Conservation (phyloP, 495 filamentous ascomycete genomes). For the Lepraria neglecta region DNA sequence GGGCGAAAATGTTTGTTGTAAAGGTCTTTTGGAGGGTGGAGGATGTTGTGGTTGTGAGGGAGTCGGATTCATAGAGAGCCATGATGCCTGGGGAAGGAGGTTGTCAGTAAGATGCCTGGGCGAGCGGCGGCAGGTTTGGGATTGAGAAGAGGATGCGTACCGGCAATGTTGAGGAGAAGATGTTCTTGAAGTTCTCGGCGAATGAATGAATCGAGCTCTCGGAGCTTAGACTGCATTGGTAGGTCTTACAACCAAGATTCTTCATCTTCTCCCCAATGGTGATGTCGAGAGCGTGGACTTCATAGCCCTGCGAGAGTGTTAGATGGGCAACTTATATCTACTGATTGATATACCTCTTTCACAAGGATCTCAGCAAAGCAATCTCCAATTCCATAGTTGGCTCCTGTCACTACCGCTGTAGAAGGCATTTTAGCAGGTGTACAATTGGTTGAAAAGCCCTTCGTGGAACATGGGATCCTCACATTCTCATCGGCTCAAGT, state of each 20-base stretch:
- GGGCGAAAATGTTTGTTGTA: slow-evolving; percentile 32
- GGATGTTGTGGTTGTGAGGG: slow-evolving; percentile 18
- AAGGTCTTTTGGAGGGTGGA: slow-evolving; percentile 27
- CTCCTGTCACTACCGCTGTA: slow-evolving; percentile 35
- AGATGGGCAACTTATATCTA: not conserved
- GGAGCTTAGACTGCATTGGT: not conserved
- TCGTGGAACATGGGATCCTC: not conserved
- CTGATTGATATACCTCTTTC: slow-evolving; percentile 7
- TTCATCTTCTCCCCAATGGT: not conserved
- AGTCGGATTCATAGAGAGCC: slow-evolving; percentile 27
- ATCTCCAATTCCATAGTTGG: slow-evolving; percentile 33
- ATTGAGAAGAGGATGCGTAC: not conserved
- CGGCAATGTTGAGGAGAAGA: slow-evolving; percentile 10
- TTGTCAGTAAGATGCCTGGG: not conserved
- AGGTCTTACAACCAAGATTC: slow-evolving; percentile 1
- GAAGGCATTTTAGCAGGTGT: slow-evolving; percentile 20
- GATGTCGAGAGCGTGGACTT: slow-evolving; percentile 28
- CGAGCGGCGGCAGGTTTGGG: not conserved
- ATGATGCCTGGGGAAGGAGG: slow-evolving; percentile 27
- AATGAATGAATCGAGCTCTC: slow-evolving; percentile 6
- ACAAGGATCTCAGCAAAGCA: slow-evolving; percentile 32
- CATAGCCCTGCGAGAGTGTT: slow-evolving; percentile 26
- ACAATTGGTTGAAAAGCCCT: not conserved
- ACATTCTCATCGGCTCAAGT: fast-evolving
- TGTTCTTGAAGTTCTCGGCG: not conserved